These are phyloP conservation scores for Paulownia fortunei DNA, from an alignment of 257 asterid species.

Conservation along the genomic window DNA sequence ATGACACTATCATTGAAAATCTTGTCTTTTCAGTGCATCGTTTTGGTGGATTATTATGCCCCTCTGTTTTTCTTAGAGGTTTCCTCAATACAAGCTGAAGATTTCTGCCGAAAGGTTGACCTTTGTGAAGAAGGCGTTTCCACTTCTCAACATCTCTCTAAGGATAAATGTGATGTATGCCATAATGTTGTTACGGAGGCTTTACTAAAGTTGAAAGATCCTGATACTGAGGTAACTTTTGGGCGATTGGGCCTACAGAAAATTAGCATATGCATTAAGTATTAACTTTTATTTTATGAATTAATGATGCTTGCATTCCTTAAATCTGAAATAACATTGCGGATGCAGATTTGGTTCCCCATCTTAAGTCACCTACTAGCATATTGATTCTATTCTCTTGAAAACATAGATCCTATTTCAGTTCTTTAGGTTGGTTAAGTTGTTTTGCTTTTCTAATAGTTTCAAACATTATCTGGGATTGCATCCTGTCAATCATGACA, in stretches of 20 bases:
- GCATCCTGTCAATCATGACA: background rate
- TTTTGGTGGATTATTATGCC: constrained; percentile 88
- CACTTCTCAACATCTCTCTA: constrained; percentile 41
- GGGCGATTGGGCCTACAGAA: background rate
- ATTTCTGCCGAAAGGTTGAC: constrained; percentile 65
- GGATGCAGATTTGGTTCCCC: background rate
- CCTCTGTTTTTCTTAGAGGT: constrained; percentile 84
- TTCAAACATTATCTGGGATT: background rate
- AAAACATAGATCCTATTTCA: background rate
- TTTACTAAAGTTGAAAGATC: constrained; percentile 79
- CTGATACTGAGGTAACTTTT: constrained; percentile 76
- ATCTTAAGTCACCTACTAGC: background rate
- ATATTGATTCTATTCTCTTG: background rate
- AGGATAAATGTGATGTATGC: constrained; percentile 74
- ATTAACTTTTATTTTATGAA: background rate
- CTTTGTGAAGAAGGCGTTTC: constrained; percentile 60
- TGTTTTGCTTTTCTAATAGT: background rate
- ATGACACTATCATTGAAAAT: constrained; percentile 5
- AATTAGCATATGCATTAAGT: background rate
- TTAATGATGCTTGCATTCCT: constrained; percentile 6
- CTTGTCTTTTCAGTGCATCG: constrained; percentile 62
- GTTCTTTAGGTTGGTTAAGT: background rate
- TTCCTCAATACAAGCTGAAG: constrained; percentile 54
- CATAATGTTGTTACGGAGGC: constrained; percentile 75
- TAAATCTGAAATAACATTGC: constrained; percentile 6